These are phyloP conservation scores for Parathielavia hyrcaniae DNA, from an alignment of 495 filamentous ascomycete species.

Conservation along the genomic window DNA sequence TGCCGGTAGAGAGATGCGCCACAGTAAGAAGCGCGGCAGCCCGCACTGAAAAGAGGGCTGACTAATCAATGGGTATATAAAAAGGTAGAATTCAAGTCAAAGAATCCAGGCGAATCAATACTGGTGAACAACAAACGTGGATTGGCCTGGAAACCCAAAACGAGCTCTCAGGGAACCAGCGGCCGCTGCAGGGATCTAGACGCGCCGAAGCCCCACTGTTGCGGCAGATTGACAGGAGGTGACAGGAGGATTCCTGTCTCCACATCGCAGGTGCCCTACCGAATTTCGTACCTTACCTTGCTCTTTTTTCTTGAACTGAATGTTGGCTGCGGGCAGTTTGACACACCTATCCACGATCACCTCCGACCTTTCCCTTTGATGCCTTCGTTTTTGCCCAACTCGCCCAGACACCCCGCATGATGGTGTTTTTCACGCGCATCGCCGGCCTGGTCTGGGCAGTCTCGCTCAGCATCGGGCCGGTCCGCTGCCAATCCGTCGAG, in stretches of 20 bases:
- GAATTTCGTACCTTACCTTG: not conserved
- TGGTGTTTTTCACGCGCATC: conserved; percentile 19
- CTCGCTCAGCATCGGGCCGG: conserved; percentile 12
- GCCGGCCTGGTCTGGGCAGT: conserved; percentile 16
- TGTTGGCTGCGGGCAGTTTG: not conserved
- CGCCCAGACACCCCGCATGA: conserved; percentile 4
- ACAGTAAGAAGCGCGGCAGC: not conserved
- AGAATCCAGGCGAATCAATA: not conserved
- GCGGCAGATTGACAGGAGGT: conserved; percentile 17
- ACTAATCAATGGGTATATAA: not conserved
- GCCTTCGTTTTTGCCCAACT: not conserved
- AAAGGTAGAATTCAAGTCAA: not conserved
- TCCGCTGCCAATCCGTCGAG: conserved; percentile 7
- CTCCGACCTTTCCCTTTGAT: conserved; percentile 2
- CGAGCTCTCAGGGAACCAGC: conserved; percentile 1
- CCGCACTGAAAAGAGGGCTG: not conserved
- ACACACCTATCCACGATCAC: not conserved
- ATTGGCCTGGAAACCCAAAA: not conserved
- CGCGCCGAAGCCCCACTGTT: conserved; percentile 5
- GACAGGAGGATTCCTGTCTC: too few species aligned
- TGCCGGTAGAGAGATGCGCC: not conserved
- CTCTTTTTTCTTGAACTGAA: not conserved
- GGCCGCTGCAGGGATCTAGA: conserved; percentile 10
- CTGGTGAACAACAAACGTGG: not conserved
- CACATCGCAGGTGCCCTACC: not conserved